A percentile compares a stretch with the other conserved stretches of the same genome.
phyloP scores from a whole-genome alignment of 1,284 basidiomycete genomes.

The Hemileia vastatrix region DNA sequence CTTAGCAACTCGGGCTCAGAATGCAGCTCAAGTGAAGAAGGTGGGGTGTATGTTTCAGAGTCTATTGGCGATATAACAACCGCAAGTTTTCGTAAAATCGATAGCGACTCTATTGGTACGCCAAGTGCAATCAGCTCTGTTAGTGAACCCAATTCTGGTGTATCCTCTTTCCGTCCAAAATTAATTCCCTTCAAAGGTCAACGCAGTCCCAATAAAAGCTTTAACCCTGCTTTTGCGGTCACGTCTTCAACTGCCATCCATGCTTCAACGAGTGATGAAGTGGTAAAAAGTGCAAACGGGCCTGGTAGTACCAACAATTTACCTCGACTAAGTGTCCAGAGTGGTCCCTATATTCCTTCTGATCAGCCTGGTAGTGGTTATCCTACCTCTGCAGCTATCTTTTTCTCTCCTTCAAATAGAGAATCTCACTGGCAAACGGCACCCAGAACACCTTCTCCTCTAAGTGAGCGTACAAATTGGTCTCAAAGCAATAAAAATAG shows the following conservation, averaged over 20 bases:
- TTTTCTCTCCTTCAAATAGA: slow-evolving; percentile 17
- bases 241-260: neutral
- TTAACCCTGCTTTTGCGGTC: neutral
- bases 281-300: neutral
- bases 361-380: slow-evolving; percentile 7
- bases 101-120: slow-evolving; percentile 6
- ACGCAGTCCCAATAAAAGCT: neutral
- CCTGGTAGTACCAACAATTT: neutral
- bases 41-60: slow-evolving; percentile 11
- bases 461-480: too few relatives aligned
- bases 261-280: neutral
- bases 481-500: too few relatives aligned
- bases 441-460: neutral
- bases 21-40: slow-evolving; percentile 8
- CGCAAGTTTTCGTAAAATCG: slow-evolving; percentile 9
- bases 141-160: slow-evolving; percentile 5
- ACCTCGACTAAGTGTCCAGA: slow-evolving; percentile 6
- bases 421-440: neutral
- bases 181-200: slow-evolving; percentile 15
- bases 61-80: slow-evolving; percentile 20
- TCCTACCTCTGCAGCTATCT: slow-evolving; percentile 16
- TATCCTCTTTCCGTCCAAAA: slow-evolving; percentile 6
- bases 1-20: slow-evolving; percentile 1
- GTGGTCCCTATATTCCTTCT: slow-evolving; percentile 1
- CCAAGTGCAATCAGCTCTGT: neutral